Percentiles rank a stretch among this genome's conserved stretches.
Conservation (phyloP, 768 basidiomycete species). For the Amanita muscaria region DNA sequence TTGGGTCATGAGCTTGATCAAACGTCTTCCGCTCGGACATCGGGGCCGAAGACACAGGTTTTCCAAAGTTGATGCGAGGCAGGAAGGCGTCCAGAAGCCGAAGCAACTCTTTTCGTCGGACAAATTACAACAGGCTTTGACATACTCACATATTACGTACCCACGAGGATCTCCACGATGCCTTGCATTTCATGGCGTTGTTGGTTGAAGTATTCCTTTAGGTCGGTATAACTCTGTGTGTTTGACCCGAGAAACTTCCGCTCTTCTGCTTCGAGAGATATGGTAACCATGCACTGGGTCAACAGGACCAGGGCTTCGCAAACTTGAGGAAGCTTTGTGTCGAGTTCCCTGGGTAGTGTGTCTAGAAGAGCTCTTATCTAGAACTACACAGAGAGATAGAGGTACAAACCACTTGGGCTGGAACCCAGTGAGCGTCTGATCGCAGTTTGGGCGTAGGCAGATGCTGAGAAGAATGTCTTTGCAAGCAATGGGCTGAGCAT, state of each 20-base stretch:
- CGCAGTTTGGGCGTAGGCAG: constrained; percentile 45
- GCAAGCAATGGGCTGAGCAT: constrained; percentile 51
- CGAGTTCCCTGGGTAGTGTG: constrained; percentile 34
- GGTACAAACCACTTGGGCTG: not conserved
- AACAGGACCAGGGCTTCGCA: constrained; percentile 76
- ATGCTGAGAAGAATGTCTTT: constrained; percentile 51
- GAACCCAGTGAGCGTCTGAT: constrained; percentile 35
- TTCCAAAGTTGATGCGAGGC: constrained; percentile 78
- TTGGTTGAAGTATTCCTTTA: constrained; percentile 36
- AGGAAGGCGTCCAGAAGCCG: constrained; percentile 72
- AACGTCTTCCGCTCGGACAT: constrained; percentile 16
- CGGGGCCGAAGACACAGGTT: constrained; percentile 33
- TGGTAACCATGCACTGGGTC: constrained; percentile 64
- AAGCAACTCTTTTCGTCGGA: constrained; percentile 47
- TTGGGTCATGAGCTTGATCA: constrained; percentile 22
- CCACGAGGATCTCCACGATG: constrained; percentile 48
- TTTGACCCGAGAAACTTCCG: constrained; percentile 14
- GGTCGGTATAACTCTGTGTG: constrained; percentile 13
- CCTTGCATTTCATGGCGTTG: constrained; percentile 34
- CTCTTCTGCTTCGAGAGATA: constrained; percentile 46
- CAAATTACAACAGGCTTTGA: not conserved
- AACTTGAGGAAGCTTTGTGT: constrained; percentile 66
- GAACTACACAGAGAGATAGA: not conserved
- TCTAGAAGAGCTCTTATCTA: not conserved
- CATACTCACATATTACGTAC: constrained; percentile 25